Evolutionary conservation across 495 filamentous ascomycete species (phyloP).

Genomic region (Penicillium verhagenii): DNA sequence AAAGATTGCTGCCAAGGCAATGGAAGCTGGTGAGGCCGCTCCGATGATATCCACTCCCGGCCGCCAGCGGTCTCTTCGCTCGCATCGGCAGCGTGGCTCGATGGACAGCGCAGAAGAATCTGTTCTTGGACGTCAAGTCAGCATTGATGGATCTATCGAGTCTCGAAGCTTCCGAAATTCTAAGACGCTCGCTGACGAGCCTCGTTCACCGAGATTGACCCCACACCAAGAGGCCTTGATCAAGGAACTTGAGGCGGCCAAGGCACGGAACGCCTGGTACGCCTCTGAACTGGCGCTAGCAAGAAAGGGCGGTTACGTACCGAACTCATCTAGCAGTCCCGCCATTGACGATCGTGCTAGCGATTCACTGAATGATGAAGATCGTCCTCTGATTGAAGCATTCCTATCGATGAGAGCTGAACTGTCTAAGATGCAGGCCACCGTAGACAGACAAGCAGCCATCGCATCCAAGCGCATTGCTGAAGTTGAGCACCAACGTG

Average conservation of each 20-base stretch:
- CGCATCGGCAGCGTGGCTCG: slow-evolving; percentile 42
- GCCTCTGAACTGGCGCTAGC: slow-evolving; percentile 91
- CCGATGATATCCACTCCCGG: slow-evolving; percentile 42
- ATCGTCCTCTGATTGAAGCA: slow-evolving; percentile 88
- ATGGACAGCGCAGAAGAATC: slow-evolving; percentile 49
- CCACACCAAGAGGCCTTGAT: slow-evolving; percentile 56
- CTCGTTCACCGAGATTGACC: slow-evolving; percentile 44
- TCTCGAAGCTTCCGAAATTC: slow-evolving; percentile 42
- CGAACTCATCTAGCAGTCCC: slow-evolving; percentile 68
- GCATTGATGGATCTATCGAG: slow-evolving; percentile 46
- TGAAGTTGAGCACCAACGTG: slow-evolving; percentile 88
- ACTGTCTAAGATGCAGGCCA: slow-evolving; percentile 70
- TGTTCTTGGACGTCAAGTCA: slow-evolving; percentile 40
- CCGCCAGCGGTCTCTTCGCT: slow-evolving; percentile 45
- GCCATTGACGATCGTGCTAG: slow-evolving; percentile 71
- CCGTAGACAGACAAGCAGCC: slow-evolving; percentile 81
- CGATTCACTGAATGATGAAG: slow-evolving; percentile 83
- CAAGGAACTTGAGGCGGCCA: slow-evolving; percentile 79
- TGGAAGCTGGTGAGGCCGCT: slow-evolving; percentile 50
- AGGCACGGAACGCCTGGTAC: slow-evolving; percentile 92
- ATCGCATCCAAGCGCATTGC: slow-evolving; percentile 85
- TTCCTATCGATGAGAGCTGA: slow-evolving; percentile 87
- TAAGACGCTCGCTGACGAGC: slow-evolving; percentile 40
- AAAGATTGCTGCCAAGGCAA: slow-evolving; percentile 42
- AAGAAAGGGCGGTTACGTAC: slow-evolving; percentile 79